phyloP scores from a whole-genome alignment of 2,329 filamentous ascomycete species.

The Phaeosphaeria sp. region DNA sequence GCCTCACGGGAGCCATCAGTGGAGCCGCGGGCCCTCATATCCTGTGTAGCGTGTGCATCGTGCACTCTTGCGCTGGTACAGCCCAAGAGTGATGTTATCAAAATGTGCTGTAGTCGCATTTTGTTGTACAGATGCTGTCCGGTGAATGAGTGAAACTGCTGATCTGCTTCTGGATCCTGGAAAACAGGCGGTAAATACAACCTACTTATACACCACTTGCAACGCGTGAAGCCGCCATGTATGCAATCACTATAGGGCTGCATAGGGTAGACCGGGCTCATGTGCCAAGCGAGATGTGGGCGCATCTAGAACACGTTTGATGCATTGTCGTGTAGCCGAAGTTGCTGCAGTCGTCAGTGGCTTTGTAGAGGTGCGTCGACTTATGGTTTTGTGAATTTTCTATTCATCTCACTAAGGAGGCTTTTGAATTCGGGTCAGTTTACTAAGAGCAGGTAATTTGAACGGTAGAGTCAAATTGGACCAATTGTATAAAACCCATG shows the following conservation, averaged over 20 bases:
- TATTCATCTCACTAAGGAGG: too few species aligned
- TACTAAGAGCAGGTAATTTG: too few species aligned
- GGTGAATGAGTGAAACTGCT: not conserved
- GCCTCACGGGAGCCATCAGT: conserved; percentile 31
- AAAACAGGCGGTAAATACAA: too few species aligned
- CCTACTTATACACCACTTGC: conserved; percentile 14
- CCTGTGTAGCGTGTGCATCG: conserved; percentile 45
- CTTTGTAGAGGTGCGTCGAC: not conserved
- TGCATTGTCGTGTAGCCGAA: not conserved
- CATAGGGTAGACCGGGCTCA: conserved; percentile 49
- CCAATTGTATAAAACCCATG: not conserved
- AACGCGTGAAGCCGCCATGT: not conserved
- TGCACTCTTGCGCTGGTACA: conserved; percentile 21
- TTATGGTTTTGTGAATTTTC: not conserved
- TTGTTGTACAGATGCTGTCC: not conserved
- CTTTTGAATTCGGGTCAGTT: too few species aligned
- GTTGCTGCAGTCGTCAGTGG: not conserved
- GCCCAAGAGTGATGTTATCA: not conserved
- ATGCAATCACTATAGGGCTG: conserved; percentile 44
- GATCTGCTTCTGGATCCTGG: conserved; percentile 6
- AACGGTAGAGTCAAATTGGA: not conserved
- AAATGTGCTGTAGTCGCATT: not conserved
- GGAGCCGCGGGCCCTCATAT: conserved; percentile 37
- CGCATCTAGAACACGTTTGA: not conserved
- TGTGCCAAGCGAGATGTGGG: not conserved